These are phyloP conservation scores for Saccharomyces hybrid DNA, from an alignment of 1,139 yeast genomes.

Conservation along the genomic window DNA sequence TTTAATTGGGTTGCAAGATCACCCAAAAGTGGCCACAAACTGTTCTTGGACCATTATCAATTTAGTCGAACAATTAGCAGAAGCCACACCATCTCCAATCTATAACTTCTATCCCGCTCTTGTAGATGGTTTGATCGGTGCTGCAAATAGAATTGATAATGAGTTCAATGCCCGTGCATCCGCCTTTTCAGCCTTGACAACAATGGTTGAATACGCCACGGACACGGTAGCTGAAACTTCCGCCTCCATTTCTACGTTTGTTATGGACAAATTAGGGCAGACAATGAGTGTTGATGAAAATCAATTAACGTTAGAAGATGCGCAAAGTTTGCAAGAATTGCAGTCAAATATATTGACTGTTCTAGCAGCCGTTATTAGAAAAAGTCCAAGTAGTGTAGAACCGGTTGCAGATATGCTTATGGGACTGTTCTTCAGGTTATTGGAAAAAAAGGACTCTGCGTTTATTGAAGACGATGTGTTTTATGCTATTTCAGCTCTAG, in stretches of 20 bases:
- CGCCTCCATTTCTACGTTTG: conserved; percentile 66
- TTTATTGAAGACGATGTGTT: conserved; percentile 90
- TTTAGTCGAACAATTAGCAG: conserved; percentile 76
- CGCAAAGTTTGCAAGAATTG: conserved; percentile 74
- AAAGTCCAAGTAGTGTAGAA: conserved; percentile 60
- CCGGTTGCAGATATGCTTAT: conserved; percentile 77
- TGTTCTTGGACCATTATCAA: conserved; percentile 97
- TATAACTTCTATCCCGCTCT: conserved; percentile 65
- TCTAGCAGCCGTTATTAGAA: conserved; percentile 79
- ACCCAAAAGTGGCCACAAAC: conserved; percentile 87
- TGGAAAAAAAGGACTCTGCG: conserved; percentile 57
- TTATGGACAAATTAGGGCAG: conserved; percentile 61
- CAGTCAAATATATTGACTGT: conserved; percentile 83
- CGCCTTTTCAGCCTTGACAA: conserved; percentile 86
- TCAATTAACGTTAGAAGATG: conserved; percentile 57
- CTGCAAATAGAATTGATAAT: conserved; percentile 68
- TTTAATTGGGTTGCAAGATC: conserved; percentile 72
- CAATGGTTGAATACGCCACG: conserved; percentile 71
- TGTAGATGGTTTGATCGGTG: conserved; percentile 61
- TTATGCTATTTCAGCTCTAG: conserved; percentile 84
- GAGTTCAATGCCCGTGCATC: conserved; percentile 90
- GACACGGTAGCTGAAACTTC: conserved; percentile 63
- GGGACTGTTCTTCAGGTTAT: conserved; percentile 69
- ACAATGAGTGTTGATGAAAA: conserved; percentile 52
- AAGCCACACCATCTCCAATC: conserved; percentile 53